Percentiles rank a stretch among this genome's conserved stretches.
Conservation (phyloP, 2,329 filamentous ascomycete genomes). For the Pseudopyrenochaeta lycopersici region DNA sequence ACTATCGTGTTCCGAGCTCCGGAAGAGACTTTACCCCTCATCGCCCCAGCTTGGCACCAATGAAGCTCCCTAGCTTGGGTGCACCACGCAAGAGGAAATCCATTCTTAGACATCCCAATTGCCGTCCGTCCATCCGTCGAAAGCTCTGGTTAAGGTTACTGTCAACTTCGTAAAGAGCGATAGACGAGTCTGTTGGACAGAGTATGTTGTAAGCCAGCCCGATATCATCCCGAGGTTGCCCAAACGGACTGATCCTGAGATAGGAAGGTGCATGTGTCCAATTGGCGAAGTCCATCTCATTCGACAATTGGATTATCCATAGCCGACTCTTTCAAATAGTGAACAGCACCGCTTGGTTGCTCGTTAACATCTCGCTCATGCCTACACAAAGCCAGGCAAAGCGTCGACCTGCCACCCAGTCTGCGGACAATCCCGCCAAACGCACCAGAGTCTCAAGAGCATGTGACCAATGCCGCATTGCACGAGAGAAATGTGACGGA, state of each 20-base stretch:
- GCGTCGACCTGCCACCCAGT: slow-evolving; percentile 29
- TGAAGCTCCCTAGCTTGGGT: background rate
- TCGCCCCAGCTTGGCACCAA: background rate
- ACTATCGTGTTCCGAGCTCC: background rate
- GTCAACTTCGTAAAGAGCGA: background rate
- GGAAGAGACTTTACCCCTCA: slow-evolving; percentile 6
- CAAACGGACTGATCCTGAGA: background rate
- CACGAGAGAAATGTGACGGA: slow-evolving; percentile 78
- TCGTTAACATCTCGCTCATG: slow-evolving; percentile 24
- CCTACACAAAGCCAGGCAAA: slow-evolving; percentile 36
- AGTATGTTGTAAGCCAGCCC: background rate
- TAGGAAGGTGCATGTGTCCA: background rate
- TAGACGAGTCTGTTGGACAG: background rate
- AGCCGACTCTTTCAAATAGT: background rate
- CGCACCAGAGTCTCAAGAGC: slow-evolving; percentile 73
- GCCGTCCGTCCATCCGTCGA: background rate
- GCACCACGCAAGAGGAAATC: background rate
- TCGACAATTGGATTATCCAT: background rate
- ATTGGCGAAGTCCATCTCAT: background rate
- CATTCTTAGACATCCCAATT: background rate
- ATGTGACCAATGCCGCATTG: slow-evolving; percentile 73
- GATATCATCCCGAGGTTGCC: background rate
- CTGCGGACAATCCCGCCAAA: slow-evolving; percentile 48
- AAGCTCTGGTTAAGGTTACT: no score
- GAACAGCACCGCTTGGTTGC: background rate